Evolutionary conservation across 306 rosid species (phyloP), one percentile per base, ranked within the genome.

Genomic region (Corylus americana): DNA sequence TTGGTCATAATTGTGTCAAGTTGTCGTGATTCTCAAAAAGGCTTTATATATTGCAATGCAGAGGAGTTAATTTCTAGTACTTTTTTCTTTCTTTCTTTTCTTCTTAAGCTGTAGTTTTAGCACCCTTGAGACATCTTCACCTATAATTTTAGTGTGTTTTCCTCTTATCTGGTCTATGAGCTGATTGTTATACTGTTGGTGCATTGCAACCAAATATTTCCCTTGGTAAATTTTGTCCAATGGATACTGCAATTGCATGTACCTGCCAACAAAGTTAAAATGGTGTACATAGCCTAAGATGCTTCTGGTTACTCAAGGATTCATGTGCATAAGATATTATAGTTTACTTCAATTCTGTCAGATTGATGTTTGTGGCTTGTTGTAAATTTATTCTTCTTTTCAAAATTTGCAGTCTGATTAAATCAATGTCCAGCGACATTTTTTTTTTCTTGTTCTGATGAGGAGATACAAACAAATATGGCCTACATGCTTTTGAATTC

Each of bases 401-500:
- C 20, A 45, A 5, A 47, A 6, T 20, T 58, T 63, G 71, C 35
- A 42, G 39, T 49, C 13, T 44, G 45, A 70, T 74, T 77, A 27
- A 47, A 67, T 70, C 25, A 39, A 3, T 37, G 58, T 54, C 54
- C 74, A 51, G 29, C 44, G 1, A 31, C 31, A 45, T 18, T 37
- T 8, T 29, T 11, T 39, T 59, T 11, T 6, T 17, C 62, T 25
- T 25, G 11, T 18, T 20, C 62, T 50, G 1, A 25, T 74, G 7
- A 69, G 3, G 54, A 44, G 17, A 69, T 44, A 18, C 64, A 72
- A 47, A 47, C 61, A 27, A 11, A 17, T 68, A 48, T 16, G 35
- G 57, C 44, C 10, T 68, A 66, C 51, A 67, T 1, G 49, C 25
- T 63, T 76, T 54, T 39, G 51, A 78, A 81, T 85, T 61, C 78